Evolutionary conservation across 805 yeast genomes (phyloP), one percentile per base, ranked within the genome.

Genomic region (Pichia deserticola): DNA sequence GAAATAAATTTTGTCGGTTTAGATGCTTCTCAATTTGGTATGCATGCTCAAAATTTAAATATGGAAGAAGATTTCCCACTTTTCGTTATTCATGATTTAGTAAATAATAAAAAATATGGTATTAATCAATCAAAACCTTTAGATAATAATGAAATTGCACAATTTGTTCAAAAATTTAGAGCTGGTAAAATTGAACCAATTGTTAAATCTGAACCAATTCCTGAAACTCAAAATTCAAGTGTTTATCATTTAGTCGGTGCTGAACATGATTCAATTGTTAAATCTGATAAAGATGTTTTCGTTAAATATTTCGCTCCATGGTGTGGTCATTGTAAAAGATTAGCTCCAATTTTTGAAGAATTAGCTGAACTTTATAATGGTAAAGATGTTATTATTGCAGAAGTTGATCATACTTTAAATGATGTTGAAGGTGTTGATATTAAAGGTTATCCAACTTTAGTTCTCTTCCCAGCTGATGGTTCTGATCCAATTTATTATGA

Each of bases 281-380:
- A 68, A 33, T 82, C 82, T 60, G 62, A 64, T 47, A 84, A 81
- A 71, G 92, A 86, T 64, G 83, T 86, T 36, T 70, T 90, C 50
- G 96, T 92, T 50, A 86, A 88, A 73, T 92, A 90, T 72, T 90
- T 87, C 64, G 97, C 98, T 44, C 95, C 95, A 71, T 90, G 97
- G 97, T 89, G 96, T 75, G 95, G 96, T 43, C 96, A 89, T 76
- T 89, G 97, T 76, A 89, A 88, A 76, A 86, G 79, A 70, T 76
- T 89, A 66, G 92, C 92, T 47, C 96, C 97, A 63, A 76, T 74
- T 51, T 92, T 82, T 75, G 95, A 87, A 66, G 93, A 90, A 65
- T 78, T 93, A 57, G 97, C 92, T 47, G 82, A 73, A 45, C 60
- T 84, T 48, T 86, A 76, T 69, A 73, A 72, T 52, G 80, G 82